These are phyloP conservation scores for Rubroshorea leprosula DNA, from an alignment of 345 rosid species.

Conservation along the genomic window DNA sequence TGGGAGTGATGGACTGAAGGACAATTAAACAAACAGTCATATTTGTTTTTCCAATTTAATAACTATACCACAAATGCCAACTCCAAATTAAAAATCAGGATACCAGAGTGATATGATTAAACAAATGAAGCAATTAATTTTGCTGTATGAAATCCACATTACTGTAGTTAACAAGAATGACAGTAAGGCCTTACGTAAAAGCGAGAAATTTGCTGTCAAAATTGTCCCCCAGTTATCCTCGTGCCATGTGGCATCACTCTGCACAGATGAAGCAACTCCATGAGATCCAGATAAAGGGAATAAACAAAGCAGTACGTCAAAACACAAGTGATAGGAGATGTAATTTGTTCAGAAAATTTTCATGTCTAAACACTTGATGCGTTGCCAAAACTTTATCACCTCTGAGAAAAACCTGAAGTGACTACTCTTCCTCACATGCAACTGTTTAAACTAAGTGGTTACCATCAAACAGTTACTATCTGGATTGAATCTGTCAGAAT, in stretches of 20 bases:
- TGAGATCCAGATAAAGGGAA: constrained; percentile 11
- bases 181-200: constrained; percentile 63
- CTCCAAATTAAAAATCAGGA: no score
- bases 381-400: constrained; percentile 56
- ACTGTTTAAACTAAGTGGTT: constrained; percentile 23
- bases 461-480: constrained; percentile 9
- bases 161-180: background rate
- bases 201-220: constrained; percentile 88
- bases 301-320: background rate
- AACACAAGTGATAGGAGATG: constrained; percentile 8
- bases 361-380: constrained; percentile 42
- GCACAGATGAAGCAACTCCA: constrained; percentile 14
- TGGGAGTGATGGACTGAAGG: no score
- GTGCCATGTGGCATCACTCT: constrained; percentile 89
- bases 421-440: constrained; percentile 39
- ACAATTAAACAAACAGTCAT: no score
- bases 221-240: constrained; percentile 88
- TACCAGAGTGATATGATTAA: background rate
- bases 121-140: background rate
- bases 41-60: no score
- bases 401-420: constrained; percentile 85
- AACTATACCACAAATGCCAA: no score
- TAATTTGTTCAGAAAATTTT: constrained; percentile 63
- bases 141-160: background rate
- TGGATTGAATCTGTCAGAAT: background rate